These are phyloP conservation scores for Onygena corvina DNA, from an alignment of 2,329 filamentous ascomycete genomes.

Conservation along the genomic window DNA sequence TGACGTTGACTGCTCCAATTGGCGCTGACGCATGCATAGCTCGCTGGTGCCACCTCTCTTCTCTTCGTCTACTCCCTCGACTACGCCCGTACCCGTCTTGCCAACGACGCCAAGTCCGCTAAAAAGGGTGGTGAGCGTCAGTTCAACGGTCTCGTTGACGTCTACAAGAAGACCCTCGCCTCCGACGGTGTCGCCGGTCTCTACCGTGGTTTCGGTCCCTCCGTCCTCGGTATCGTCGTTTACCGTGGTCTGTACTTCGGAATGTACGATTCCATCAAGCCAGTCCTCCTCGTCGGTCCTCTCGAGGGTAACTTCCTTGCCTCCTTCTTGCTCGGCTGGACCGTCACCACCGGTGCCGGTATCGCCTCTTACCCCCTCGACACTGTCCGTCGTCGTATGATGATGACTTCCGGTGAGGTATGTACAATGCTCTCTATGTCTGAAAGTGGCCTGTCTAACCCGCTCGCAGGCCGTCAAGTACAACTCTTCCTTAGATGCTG, in stretches of 20 bases:
- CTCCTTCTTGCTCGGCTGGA: constrained; percentile 97
- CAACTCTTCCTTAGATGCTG: constrained; percentile 90
- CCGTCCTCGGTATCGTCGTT: constrained; percentile 96
- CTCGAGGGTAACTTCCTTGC: constrained; percentile 99
- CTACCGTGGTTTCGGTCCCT: constrained; percentile 99
- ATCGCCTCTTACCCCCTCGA: constrained; percentile 99
- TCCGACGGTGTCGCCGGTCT: constrained; percentile 98
- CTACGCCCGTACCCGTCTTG: constrained; percentile 99
- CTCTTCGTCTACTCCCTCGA: constrained; percentile 99
- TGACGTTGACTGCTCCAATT: not conserved
- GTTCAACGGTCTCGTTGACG: constrained; percentile 99
- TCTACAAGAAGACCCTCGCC: constrained; percentile 99
- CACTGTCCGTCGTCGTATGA: constrained; percentile 99
- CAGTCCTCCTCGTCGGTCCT: constrained; percentile 78
- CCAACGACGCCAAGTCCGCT: constrained; percentile 99
- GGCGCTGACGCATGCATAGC: constrained; percentile 36
- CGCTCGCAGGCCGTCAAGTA: constrained; percentile 89
- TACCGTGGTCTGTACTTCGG: constrained; percentile 99
- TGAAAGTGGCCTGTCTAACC: constrained; percentile 25
- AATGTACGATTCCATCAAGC: constrained; percentile 99
- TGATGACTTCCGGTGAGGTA: constrained; percentile 86
- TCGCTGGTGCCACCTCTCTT: constrained; percentile 98
- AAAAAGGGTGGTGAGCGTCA: constrained; percentile 87
- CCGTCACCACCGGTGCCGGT: constrained; percentile 99
- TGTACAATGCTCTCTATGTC: constrained; percentile 21